Evolutionary conservation across 495 filamentous ascomycete species (phyloP).

Genomic region (Rusavskia elegans): DNA sequence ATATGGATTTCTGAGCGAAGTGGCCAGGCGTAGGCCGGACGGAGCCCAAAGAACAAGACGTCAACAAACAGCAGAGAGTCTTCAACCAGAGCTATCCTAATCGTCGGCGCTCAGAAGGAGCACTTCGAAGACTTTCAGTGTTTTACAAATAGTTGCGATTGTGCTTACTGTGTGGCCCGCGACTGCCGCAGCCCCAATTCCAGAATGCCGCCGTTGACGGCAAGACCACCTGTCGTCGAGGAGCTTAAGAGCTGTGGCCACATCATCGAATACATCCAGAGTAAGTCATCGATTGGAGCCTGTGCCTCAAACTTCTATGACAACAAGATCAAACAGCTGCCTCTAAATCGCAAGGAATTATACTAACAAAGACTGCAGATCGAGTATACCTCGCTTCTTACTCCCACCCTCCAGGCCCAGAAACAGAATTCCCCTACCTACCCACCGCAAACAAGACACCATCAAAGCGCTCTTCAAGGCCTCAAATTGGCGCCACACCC

Average conservation of each 20-base stretch:
- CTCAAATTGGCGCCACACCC: slow-evolving; percentile 35
- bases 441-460: slow-evolving; percentile 45
- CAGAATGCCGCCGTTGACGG: slow-evolving; percentile 8
- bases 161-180: background rate
- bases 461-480: slow-evolving; percentile 57
- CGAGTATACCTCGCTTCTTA: slow-evolving; percentile 92
- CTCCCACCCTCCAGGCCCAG: slow-evolving; percentile 57
- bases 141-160: background rate
- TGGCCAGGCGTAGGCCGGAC: no score
- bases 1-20: no score
- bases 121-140: background rate
- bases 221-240: slow-evolving; percentile 17
- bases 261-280: slow-evolving; percentile 67
- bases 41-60: no score
- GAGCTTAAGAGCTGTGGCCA: slow-evolving; percentile 42
- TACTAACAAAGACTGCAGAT: slow-evolving; percentile 39
- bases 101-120: background rate
- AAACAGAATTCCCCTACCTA: slow-evolving; percentile 78
- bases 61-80: no score
- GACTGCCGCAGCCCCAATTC: background rate
- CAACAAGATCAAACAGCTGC: no score
- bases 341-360: background rate
- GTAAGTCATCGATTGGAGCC: slow-evolving; percentile 21
- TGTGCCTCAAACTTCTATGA: no score
- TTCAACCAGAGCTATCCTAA: no score